A percentile compares a stretch with the other conserved stretches of the same genome.
Conservation (phyloP, 1,284 basidiomycete species). For the Austropuccinia psidii region DNA sequence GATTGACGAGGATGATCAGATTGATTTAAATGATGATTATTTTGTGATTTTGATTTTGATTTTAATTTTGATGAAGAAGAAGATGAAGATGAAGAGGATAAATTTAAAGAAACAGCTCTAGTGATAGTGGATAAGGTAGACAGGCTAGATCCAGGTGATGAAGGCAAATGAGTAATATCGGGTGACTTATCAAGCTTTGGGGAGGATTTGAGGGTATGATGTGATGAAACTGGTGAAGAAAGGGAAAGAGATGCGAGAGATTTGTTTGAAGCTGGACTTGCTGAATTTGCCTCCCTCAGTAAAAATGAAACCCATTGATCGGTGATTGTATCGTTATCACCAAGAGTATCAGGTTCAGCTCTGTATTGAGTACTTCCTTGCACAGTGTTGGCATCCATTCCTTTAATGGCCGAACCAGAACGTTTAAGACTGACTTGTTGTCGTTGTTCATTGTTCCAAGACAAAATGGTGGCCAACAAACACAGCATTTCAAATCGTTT, state of each 20-base stretch:
- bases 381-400: no score
- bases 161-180: constrained; percentile 1
- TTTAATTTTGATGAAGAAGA: no score
- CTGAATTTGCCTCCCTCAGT: constrained; percentile 30
- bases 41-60: no score
- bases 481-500: constrained; percentile 96
- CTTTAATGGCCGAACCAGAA: constrained; percentile 44
- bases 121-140: constrained; percentile 31
- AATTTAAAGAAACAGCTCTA: constrained; percentile 14
- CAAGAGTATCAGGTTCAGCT: constrained; percentile 12
- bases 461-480: constrained; percentile 76
- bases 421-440: constrained; percentile 82
- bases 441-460: constrained; percentile 80
- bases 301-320: constrained; percentile 37
- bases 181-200: not conserved
- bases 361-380: no score
- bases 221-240: not conserved
- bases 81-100: no score
- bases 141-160: constrained; percentile 29
- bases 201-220: not conserved
- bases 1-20: no score
- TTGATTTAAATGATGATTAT: no score
- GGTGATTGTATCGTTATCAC: constrained; percentile 35
- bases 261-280: not conserved
- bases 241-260: constrained; percentile 3